Evolutionary conservation across 2,329 filamentous ascomycete genomes (phyloP), one percentile per base, ranked within the genome.

Genomic region (Magnaporthiopsis poae): DNA sequence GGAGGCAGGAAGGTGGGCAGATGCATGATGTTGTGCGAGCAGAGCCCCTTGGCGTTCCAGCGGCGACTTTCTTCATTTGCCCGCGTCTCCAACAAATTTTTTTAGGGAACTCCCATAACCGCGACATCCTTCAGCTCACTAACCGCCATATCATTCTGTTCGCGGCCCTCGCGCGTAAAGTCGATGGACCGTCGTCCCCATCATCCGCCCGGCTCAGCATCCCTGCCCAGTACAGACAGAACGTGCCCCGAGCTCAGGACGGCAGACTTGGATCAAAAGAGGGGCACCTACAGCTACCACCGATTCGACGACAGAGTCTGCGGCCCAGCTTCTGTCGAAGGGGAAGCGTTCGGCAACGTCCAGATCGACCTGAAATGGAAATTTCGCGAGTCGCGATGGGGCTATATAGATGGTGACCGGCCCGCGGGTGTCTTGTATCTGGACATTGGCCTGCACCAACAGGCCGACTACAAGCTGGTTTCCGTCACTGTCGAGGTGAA

Each of bases 241-340:
- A 18, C 56, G 13, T 13, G 5, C 18, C 66, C 66, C 11, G 60
- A 33, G 29, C 59, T 65, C 15, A 61, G 31, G 18, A 63, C 27
- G 18, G 66, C 56, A 18, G 61, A 61, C 8, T 65, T 60, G 66
- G 31, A 56, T 39, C 63, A 39, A 27, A 64, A 62, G 29, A 60
- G 33, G 61, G 67, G 68, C 18, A 59, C 65, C 56, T 69, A 68
- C 66, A 29, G 66, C 59, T 68, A 67, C 46, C 29, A 62, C 8
- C 31, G 63, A n/a, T 68, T 66, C 60, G 62, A 63, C n/a, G 61
- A 67, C 63, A 5, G 59, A 31, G 59, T 59, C 21, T 61, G 64
- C n/a, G 52, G 29, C 3, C 65, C 65, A 25, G 68, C 66, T 35
- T 65, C 64, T 27, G 46, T 68, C 4, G 67, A 64, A 18, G 46